phyloP scores from a whole-genome alignment of 345 rosid genomes.

The Barbarea vulgaris region DNA sequence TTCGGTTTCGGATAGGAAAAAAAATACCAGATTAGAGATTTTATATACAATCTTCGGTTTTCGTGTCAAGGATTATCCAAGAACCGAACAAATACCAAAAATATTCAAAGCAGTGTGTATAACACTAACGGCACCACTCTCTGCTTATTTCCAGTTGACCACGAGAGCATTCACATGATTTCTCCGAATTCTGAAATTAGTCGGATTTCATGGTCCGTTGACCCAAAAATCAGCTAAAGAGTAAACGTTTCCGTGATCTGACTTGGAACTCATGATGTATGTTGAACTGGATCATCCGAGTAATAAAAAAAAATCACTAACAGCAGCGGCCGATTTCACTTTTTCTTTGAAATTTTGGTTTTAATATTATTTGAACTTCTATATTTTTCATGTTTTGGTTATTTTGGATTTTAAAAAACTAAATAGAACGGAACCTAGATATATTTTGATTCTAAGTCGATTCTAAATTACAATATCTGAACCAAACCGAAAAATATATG shows the following conservation, averaged over 20 bases:
- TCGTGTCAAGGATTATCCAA: not conserved
- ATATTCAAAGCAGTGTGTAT: not conserved
- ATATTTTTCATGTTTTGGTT: not conserved
- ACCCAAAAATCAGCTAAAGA: no score
- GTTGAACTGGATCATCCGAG: no score
- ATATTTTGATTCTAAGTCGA: no score
- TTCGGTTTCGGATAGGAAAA: not conserved
- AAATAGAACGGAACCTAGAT: not conserved
- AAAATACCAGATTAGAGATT: not conserved
- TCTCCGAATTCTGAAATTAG: no score
- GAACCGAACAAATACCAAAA: not conserved
- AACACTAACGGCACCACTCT: not conserved
- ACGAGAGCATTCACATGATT: no score
- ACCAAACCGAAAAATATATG: not conserved
- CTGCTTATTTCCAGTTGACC: no score
- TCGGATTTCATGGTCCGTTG: no score
- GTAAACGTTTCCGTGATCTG: no score
- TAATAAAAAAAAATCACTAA: no score
- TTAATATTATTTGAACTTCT: not conserved
- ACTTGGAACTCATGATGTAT: no score
- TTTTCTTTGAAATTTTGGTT: not conserved
- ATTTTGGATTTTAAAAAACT: not conserved
- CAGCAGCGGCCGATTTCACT: not conserved
- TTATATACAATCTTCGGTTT: no score
- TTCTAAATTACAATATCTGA: no score